Base-by-base conservation (phyloP, 106 monocot genomes). In the Hemerocallis citrina region DNA sequence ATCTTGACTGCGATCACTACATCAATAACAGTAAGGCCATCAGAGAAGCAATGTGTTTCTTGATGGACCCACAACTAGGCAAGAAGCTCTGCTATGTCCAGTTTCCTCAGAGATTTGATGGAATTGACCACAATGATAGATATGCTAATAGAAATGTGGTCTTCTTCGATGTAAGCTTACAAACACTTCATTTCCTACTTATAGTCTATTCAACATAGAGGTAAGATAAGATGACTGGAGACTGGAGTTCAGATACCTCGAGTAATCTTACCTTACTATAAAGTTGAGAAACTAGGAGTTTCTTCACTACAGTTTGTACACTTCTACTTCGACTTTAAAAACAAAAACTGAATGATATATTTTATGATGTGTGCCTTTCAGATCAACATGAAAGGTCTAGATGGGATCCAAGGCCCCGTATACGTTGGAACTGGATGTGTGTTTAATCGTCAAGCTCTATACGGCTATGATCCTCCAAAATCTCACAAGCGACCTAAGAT, bases 11-110 rank as follows among this genome's bases (percentile, higher is more conserved):
- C 15, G 92, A 92, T 37, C 92, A 92, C 72, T 93, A 93, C 70
- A 67, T 93, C 64, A 93, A 93, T 63, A 93, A 93, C 63, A 85
- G 92, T 81, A 88, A 79, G 73, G 92, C 92, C 33, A 34, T 88
- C 1, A 76, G 81, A 45, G 92, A 93, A 46, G 88, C 92, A 16
- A 93, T 93, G 92, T 93, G 92, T 72, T 93, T 93, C 65, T 58
- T 93, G 13, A 93, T 93, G 92, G 92, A 93, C 43, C 88, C 88
- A 17, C 92, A 93, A 67, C 65, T 93, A 4, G 92, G 92, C 10
- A 93, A 93, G 76, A 93, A 88, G 79, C 84, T 93, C 28, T 93
- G 92, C 66, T 93, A 82, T 15, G 92, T 93, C 7, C 92, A 93
- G 74, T 93, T 93, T 62, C 92, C 92, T 10, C 92, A 93, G 68